A percentile compares a stretch with the other conserved stretches of the same genome.
phyloP scores from a whole-genome alignment of 768 basidiomycete genomes.

The Suillus plorans region DNA sequence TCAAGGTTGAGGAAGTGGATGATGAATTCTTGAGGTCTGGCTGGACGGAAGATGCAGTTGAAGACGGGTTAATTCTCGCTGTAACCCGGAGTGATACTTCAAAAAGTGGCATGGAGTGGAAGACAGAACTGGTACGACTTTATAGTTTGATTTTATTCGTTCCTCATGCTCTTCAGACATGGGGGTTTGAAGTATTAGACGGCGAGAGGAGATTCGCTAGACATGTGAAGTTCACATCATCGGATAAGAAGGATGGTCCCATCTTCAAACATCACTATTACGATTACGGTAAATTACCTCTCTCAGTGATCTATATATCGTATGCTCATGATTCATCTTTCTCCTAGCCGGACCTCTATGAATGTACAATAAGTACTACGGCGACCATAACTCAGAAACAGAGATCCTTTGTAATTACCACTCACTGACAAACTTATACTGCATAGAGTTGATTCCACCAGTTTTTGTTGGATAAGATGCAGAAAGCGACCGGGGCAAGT shows the following conservation, averaged over 20 bases:
- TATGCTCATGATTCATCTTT: slow-evolving; percentile 13
- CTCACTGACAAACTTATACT: background rate
- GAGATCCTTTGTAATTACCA: background rate
- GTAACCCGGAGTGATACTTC: slow-evolving; percentile 58
- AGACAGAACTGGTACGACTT: slow-evolving; percentile 54
- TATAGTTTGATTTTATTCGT: background rate
- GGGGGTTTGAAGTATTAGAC: slow-evolving; percentile 64
- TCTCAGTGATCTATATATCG: background rate
- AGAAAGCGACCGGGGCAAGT: no score
- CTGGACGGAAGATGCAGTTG: slow-evolving; percentile 43
- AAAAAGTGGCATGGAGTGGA: slow-evolving; percentile 64
- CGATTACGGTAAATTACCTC: slow-evolving; percentile 58
- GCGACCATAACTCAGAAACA: no score
- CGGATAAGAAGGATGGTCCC: slow-evolving; percentile 46
- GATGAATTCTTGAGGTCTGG: slow-evolving; percentile 41
- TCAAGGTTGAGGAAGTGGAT: slow-evolving; percentile 45
- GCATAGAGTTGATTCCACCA: background rate
- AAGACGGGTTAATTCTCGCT: slow-evolving; percentile 35
- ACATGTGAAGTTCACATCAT: slow-evolving; percentile 63
- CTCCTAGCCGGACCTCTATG: slow-evolving; percentile 15
- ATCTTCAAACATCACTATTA: slow-evolving; percentile 61
- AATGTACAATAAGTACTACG: background rate
- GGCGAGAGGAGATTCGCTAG: slow-evolving; percentile 61
- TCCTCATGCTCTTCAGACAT: slow-evolving; percentile 34
- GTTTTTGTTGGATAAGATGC: background rate